Percentiles rank a stretch among this genome's conserved stretches.
These are phyloP conservation scores for Halteria grandinella DNA, from an alignment of 73 alveolate species.

Conservation along the genomic window DNA sequence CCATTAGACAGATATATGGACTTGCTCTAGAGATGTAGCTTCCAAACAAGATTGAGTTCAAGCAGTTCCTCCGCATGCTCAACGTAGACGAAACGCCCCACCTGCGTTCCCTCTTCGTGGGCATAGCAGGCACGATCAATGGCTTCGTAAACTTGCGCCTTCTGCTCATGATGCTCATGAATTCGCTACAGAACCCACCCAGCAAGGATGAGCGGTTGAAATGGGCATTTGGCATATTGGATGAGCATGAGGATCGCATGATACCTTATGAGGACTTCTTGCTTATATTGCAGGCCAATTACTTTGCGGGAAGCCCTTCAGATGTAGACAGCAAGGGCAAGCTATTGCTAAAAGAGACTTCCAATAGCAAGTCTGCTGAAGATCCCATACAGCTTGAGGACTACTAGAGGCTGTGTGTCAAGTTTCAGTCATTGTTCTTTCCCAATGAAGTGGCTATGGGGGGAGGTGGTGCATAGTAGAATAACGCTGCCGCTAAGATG, in stretches of 20 bases:
- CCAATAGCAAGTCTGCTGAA: slow-evolving; percentile 27
- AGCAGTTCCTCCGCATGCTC: slow-evolving; percentile 27
- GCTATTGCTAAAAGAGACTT: not conserved
- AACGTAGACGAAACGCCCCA: slow-evolving; percentile 48
- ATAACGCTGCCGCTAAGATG: too few relatives aligned
- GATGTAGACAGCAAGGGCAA: slow-evolving; percentile 42
- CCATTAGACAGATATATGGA: slow-evolving; percentile 43
- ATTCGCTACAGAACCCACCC: not conserved
- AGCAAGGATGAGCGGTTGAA: slow-evolving; percentile 48
- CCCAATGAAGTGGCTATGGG: too few relatives aligned
- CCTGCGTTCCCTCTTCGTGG: slow-evolving; percentile 25
- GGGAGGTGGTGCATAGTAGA: too few relatives aligned
- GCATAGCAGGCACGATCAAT: slow-evolving; percentile 12
- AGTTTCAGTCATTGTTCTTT: slow-evolving; percentile 24
- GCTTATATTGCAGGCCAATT: slow-evolving; percentile 44
- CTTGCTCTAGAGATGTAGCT: slow-evolving; percentile 12
- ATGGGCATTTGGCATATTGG: slow-evolving; percentile 61
- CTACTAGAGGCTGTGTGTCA: slow-evolving; percentile 22
- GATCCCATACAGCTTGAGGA: slow-evolving; percentile 54
- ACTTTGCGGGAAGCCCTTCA: slow-evolving; percentile 23
- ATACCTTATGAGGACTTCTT: slow-evolving; percentile 56
- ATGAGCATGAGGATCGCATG: slow-evolving; percentile 55
- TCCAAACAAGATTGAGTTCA: slow-evolving; percentile 19
- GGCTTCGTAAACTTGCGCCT: slow-evolving; percentile 43
- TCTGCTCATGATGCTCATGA: slow-evolving; percentile 17